Evolutionary conservation across 768 basidiomycete genomes (phyloP).

Genomic region (Chalciporus chontae): DNA sequence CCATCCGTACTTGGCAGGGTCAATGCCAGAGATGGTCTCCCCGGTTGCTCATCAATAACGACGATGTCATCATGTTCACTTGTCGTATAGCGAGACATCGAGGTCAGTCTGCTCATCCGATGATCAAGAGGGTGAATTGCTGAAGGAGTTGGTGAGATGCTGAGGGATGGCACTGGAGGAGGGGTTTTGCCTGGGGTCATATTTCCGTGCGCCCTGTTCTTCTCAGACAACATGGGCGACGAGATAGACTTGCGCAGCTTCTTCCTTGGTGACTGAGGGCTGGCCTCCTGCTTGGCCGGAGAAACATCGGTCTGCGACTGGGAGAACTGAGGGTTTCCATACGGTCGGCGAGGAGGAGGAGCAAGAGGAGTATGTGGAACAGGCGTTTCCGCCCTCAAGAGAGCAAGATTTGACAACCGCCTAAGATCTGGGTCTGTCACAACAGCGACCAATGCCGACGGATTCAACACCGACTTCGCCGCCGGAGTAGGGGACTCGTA

Average conservation of each 20-base stretch:
- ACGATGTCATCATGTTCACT: conserved; percentile 39
- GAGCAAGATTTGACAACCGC: conserved; percentile 41
- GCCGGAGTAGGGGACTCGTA: conserved; percentile 23
- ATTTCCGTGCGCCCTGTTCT: conserved; percentile 31
- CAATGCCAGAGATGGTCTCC: conserved; percentile 47
- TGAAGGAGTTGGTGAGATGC: conserved; percentile 28
- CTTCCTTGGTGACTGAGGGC: conserved; percentile 13
- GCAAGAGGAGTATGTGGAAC: conserved; percentile 58
- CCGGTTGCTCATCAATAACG: conserved; percentile 22
- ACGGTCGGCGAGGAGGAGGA: conserved; percentile 57
- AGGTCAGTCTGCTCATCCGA: conserved; percentile 24
- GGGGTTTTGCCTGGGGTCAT: conserved; percentile 39
- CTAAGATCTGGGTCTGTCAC: conserved; percentile 32
- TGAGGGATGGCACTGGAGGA: conserved; percentile 40
- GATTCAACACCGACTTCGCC: conserved; percentile 4
- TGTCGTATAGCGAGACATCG: conserved; percentile 32
- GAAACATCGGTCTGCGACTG: conserved; percentile 55
- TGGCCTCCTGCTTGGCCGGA: conserved; percentile 7
- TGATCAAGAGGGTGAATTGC: conserved; percentile 17
- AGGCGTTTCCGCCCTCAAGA: conserved; percentile 64
- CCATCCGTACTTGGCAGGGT: conserved; percentile 40
- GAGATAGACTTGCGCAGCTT: conserved; percentile 49
- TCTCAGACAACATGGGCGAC: conserved; percentile 50
- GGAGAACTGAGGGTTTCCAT: conserved; percentile 44
- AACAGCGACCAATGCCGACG: conserved; percentile 13